A percentile compares a stretch with the other conserved stretches of the same genome.
Evolutionary conservation across 1,284 basidiomycete genomes (phyloP).

Genomic region (Moesziomyces antarcticus): DNA sequence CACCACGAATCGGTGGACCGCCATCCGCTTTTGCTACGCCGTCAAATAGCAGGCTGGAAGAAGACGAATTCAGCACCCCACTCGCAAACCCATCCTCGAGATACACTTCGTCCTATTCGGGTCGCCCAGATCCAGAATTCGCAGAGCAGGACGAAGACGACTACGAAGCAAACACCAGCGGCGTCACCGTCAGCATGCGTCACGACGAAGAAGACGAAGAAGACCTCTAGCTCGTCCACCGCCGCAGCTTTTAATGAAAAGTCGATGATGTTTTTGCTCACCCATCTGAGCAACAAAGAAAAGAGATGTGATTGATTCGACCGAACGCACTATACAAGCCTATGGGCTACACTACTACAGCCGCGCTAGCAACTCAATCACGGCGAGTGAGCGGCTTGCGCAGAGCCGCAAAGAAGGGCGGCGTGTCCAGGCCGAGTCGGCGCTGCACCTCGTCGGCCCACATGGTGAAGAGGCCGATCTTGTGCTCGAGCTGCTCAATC

Average conservation of each 20-base stretch:
- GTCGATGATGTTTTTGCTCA: no score
- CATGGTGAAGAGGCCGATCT: slow-evolving; percentile 35
- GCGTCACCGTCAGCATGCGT: slow-evolving; percentile 54
- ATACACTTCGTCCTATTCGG: slow-evolving; percentile 2
- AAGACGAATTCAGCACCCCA: slow-evolving; percentile 32
- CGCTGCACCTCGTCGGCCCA: slow-evolving; percentile 49
- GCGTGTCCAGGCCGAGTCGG: slow-evolving; percentile 30
- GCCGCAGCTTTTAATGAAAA: background rate
- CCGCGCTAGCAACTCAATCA: slow-evolving; percentile 3
- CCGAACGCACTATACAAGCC: no score
- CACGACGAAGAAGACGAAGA: slow-evolving; percentile 53
- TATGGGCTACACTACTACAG: background rate
- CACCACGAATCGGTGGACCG: slow-evolving; percentile 30
- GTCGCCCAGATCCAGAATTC: slow-evolving; percentile 11
- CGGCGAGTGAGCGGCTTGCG: slow-evolving; percentile 33
- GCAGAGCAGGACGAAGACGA: slow-evolving; percentile 43
- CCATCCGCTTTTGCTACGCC: slow-evolving; percentile 25
- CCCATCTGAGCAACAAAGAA: no score
- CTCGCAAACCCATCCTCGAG: slow-evolving; percentile 16
- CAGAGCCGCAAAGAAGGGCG: slow-evolving; percentile 39
- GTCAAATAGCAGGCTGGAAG: slow-evolving; percentile 14
- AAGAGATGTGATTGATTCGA: slow-evolving; percentile 8
- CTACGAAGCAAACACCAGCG: slow-evolving; percentile 43
- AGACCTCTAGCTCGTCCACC: slow-evolving; percentile 3
- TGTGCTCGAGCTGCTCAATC: slow-evolving; percentile 41